Evolutionary conservation across 1,284 basidiomycete genomes (phyloP), one percentile per base, ranked within the genome.

Genomic region (Trichosporon coremiiforme): DNA sequence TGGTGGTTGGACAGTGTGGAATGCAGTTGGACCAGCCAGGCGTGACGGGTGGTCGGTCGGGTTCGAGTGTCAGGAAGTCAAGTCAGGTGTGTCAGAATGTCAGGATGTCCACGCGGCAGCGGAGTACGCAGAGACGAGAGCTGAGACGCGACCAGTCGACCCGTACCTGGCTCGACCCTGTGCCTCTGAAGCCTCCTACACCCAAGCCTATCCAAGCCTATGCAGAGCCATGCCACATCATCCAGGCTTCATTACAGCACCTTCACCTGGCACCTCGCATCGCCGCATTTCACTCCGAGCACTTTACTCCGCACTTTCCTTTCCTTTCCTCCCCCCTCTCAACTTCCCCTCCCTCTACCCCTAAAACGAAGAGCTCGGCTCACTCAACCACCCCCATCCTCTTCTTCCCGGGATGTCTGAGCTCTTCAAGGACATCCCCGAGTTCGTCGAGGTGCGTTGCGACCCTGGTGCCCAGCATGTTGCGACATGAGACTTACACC

Each of bases 401-500:
- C 13, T 60, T 53, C 68, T 68, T 55, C 31, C 63, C 41, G 69
- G 70, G 75, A 85, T 85, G 84, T 82, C 82, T 64, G 85, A 85
- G 75, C 79, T 85, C 64, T 85, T 87, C 81, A 85, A 86, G 78
- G 89, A 90, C 81, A 86, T 90, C 25, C 89, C 89, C 63, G 89
- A 90, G 81, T 89, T 90, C 75, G 88, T 90, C 72, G 89, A 90
- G 85, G 89, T 89, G 55, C 60, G 85, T n/a, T n/a, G n/a, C n/a
- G n/a, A n/a, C n/a, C n/a, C n/a, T n/a, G n/a, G n/a, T n/a, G n/a
- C n/a, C n/a, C n/a, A n/a, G n/a, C n/a, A n/a, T n/a, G n/a, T n/a
- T n/a, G n/a, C n/a, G n/a, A n/a, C n/a, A n/a, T n/a, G n/a, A n/a
- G 25, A 64, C 35, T 29, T 50, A n/a, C n/a, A n/a, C n/a, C n/a